These are phyloP conservation scores for Wilcoxina mikolae DNA, from an alignment of 495 filamentous ascomycete genomes.

Conservation along the genomic window DNA sequence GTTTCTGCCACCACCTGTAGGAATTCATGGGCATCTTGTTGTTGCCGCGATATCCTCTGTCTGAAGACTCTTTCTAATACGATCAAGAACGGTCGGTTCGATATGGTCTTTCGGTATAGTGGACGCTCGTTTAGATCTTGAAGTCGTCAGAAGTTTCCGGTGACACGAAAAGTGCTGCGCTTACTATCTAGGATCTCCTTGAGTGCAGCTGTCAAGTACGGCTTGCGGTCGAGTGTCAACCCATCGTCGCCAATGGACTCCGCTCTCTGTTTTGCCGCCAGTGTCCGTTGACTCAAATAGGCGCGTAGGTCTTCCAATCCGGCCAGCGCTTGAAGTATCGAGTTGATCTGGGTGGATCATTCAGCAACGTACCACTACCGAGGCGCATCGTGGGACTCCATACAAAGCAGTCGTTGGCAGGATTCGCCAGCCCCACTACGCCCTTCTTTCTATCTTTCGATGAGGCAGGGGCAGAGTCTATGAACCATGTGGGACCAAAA, in stretches of 20 bases:
- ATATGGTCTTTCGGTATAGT: conserved; percentile 78
- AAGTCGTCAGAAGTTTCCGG: conserved; percentile 1
- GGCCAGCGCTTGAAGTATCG: conserved; percentile 85
- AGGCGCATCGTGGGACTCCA: neutral
- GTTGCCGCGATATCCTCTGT: conserved; percentile 76
- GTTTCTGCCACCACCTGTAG: conserved; percentile 85
- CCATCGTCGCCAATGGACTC: conserved; percentile 11
- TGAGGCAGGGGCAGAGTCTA: conserved; percentile 50
- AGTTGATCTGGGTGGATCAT: conserved; percentile 53
- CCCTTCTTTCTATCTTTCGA: conserved; percentile 61
- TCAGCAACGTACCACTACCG: conserved; percentile 4
- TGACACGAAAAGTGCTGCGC: neutral
- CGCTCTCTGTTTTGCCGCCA: conserved; percentile 13
- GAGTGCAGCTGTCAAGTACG: conserved; percentile 61
- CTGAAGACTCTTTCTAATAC: conserved; percentile 73
- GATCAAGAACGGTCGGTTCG: conserved; percentile 61
- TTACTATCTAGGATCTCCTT: conserved; percentile 74
- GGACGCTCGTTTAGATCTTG: conserved; percentile 73
- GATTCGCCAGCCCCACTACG: conserved; percentile 76
- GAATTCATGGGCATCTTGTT: conserved; percentile 99
- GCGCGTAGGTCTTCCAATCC: conserved; percentile 80
- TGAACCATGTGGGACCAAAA: conserved; percentile 86
- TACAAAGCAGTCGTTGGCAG: conserved; percentile 90
- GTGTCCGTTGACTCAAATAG: conserved; percentile 42
- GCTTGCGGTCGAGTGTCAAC: conserved; percentile 13